These are phyloP conservation scores for Peronospora farinosa DNA, from an alignment of 352 stramenopile genomes.

Conservation along the genomic window DNA sequence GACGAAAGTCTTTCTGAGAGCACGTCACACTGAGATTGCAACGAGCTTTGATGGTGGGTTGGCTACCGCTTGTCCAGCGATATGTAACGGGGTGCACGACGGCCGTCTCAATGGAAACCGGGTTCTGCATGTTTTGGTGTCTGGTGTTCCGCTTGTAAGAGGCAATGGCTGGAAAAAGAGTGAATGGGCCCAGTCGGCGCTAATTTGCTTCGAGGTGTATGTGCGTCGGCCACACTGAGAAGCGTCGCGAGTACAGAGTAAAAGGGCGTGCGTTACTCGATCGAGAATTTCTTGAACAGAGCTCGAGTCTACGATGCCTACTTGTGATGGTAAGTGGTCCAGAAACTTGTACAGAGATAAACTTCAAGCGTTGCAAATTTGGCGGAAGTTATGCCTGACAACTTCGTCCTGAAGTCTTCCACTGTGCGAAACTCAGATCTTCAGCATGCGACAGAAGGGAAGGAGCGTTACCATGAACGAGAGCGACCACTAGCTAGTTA, in stretches of 20 bases:
- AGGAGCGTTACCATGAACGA: slow-evolving; percentile 12
- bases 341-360: not conserved
- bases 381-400: slow-evolving; percentile 13
- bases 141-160: slow-evolving; percentile 4
- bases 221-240: slow-evolving; percentile 18
- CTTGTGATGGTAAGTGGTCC: slow-evolving; percentile 1
- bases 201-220: not conserved
- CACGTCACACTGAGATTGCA: slow-evolving; percentile 22
- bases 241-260: slow-evolving; percentile 15
- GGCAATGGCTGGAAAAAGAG: slow-evolving; percentile 23
- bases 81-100: slow-evolving; percentile 20
- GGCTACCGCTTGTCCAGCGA: slow-evolving; percentile 21
- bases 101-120: slow-evolving; percentile 7
- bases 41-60: slow-evolving; percentile 4
- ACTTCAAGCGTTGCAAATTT: slow-evolving; percentile 27
- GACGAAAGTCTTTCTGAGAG: slow-evolving; percentile 9
- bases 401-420: slow-evolving; percentile 1
- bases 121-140: slow-evolving; percentile 11
- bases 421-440: slow-evolving; percentile 9
- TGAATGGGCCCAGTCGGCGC: slow-evolving; percentile 14
- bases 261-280: slow-evolving; percentile 26
- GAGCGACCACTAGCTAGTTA: too few relatives aligned
- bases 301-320: not conserved
- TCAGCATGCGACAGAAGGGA: slow-evolving; percentile 21
- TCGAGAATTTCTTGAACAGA: slow-evolving; percentile 25